Evolutionary conservation across 768 basidiomycete genomes (phyloP).

Genomic region (Astraeus odoratus): DNA sequence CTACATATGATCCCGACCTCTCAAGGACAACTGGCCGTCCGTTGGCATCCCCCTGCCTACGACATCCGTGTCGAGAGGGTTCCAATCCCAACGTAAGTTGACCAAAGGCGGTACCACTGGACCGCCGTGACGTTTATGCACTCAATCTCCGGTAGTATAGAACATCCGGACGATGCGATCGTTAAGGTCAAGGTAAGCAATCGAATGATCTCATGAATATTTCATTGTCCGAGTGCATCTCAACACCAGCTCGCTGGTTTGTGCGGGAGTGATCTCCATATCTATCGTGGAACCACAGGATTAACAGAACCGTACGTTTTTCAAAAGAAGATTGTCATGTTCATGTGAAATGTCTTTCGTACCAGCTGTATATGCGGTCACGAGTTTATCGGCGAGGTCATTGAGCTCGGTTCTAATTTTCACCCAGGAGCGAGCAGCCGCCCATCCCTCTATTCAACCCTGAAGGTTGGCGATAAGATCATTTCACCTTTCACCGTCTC

Average conservation of each 20-base stretch:
- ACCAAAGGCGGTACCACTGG: background rate
- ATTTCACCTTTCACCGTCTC: constrained; percentile 77
- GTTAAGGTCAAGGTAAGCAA: constrained; percentile 58
- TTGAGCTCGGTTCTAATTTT: constrained; percentile 59
- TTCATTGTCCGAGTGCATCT: constrained; percentile 1
- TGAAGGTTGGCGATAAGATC: constrained; percentile 69
- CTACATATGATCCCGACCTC: background rate
- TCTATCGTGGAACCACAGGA: constrained; percentile 60
- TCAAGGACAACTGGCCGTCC: constrained; percentile 29
- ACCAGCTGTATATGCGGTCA: constrained; percentile 63
- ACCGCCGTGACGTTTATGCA: background rate
- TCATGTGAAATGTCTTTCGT: background rate
- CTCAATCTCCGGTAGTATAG: constrained; percentile 37
- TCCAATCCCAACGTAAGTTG: constrained; percentile 46
- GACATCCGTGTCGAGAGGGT: constrained; percentile 65
- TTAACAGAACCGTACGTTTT: constrained; percentile 44
- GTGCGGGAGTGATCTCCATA: constrained; percentile 71
- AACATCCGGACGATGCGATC: constrained; percentile 71
- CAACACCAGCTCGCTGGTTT: constrained; percentile 50
- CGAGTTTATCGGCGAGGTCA: constrained; percentile 70
- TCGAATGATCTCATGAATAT: background rate
- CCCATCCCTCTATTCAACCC: constrained; percentile 53
- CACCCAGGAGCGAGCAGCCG: constrained; percentile 37
- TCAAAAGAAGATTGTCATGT: background rate
- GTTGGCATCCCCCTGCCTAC: constrained; percentile 62